phyloP scores from a whole-genome alignment of 2,329 filamentous ascomycete genomes.

The Fonsecaea nubica region DNA sequence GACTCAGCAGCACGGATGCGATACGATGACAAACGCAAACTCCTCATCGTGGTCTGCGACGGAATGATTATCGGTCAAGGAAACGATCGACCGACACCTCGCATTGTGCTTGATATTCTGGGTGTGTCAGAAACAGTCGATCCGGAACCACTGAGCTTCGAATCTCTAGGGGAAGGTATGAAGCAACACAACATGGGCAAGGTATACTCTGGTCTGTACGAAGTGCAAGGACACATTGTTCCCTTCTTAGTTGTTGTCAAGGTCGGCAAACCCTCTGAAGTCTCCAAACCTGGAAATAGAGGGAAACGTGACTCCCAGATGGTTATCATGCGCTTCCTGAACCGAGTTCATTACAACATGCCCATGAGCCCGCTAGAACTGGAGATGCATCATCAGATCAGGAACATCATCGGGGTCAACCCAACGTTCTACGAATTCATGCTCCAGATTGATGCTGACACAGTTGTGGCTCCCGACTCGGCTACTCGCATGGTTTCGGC shows the following conservation, averaged over 20 bases:
- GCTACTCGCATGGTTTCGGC: slow-evolving; percentile 89
- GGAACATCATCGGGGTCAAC: slow-evolving; percentile 98
- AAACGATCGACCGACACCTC: slow-evolving; percentile 92
- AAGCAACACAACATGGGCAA: slow-evolving; percentile 99
- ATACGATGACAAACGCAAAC: slow-evolving; percentile 98
- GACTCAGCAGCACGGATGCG: slow-evolving; percentile 94
- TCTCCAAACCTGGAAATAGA: slow-evolving; percentile 83
- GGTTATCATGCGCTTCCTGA: slow-evolving; percentile 98
- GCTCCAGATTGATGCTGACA: slow-evolving; percentile 96
- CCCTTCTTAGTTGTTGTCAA: slow-evolving; percentile 97
- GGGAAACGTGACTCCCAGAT: slow-evolving; percentile 99
- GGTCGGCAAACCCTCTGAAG: slow-evolving; percentile 83
- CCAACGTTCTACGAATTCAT: slow-evolving; percentile 98
- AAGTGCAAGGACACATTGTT: slow-evolving; percentile 97
- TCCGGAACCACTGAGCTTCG: slow-evolving; percentile 94
- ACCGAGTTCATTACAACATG: slow-evolving; percentile 96
- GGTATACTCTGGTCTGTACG: slow-evolving; percentile 95
- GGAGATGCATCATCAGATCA: slow-evolving; percentile 98
- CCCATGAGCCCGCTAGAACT: slow-evolving; percentile 96
- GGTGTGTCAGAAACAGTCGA: slow-evolving; percentile 93
- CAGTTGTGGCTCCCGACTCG: slow-evolving; percentile 86
- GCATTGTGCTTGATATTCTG: slow-evolving; percentile 95
- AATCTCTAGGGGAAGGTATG: slow-evolving; percentile 90
- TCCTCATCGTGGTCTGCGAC: slow-evolving; percentile 90
- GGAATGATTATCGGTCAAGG: slow-evolving; percentile 99